These are phyloP conservation scores for Antarctomyces pellizariae DNA, from an alignment of 495 filamentous ascomycete species.

Conservation along the genomic window DNA sequence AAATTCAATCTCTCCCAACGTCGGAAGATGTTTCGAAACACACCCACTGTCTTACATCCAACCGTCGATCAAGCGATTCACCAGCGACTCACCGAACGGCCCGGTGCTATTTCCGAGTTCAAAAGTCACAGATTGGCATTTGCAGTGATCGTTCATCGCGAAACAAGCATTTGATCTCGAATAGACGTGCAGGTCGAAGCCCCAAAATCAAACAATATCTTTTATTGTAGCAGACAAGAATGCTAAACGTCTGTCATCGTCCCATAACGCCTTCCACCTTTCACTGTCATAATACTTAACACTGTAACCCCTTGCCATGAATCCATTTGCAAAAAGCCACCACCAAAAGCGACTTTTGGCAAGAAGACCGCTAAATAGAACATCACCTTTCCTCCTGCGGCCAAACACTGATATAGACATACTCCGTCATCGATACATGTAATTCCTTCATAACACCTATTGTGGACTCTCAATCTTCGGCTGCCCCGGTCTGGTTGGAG, in stretches of 20 bases:
- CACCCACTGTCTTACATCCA: background rate
- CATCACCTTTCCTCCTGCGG: constrained; percentile 3
- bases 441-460: too few relatives aligned
- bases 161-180: background rate
- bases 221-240: too few relatives aligned
- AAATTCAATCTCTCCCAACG: too few relatives aligned
- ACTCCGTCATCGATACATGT: too few relatives aligned
- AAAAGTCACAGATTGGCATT: background rate
- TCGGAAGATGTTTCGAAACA: constrained; percentile 1
- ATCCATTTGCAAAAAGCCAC: background rate
- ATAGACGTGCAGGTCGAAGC: constrained; percentile 1
- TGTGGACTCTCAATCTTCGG: constrained; percentile 9
- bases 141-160: background rate
- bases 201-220: constrained; percentile 1
- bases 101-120: background rate
- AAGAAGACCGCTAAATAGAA: constrained; percentile 1
- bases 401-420: constrained; percentile 4
- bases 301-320: too few relatives aligned
- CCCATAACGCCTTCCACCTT: too few relatives aligned
- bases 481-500: constrained; percentile 6
- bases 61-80: background rate
- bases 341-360: constrained; percentile 4
- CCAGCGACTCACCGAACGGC: background rate
- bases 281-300: too few relatives aligned
- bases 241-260: too few relatives aligned